Percentiles rank a stretch among this genome's conserved stretches.
Conservation (phyloP, 805 yeast genomes). For the Yarrowia sp. region DNA sequence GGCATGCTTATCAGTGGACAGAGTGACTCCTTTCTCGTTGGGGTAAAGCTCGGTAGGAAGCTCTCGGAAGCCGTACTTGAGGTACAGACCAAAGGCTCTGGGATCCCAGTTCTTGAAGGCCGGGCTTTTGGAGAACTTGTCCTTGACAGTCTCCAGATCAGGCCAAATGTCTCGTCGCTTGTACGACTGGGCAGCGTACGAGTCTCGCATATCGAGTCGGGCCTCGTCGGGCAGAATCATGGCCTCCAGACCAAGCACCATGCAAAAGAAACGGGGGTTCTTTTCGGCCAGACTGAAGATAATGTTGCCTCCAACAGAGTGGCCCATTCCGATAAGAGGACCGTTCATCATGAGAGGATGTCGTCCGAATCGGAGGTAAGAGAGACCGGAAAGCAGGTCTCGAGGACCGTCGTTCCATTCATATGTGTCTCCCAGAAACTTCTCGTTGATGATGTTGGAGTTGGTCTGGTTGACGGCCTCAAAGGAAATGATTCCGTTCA, state of each 20-base stretch:
- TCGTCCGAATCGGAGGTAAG: slow-evolving; percentile 19
- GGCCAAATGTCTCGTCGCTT: slow-evolving; percentile 29
- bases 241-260: slow-evolving; percentile 30
- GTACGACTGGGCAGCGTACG: slow-evolving; percentile 17
- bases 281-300: slow-evolving; percentile 19
- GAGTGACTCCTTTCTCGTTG: slow-evolving; percentile 27
- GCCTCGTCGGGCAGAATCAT: slow-evolving; percentile 26
- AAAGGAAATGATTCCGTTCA: slow-evolving; percentile 22
- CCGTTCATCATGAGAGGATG: slow-evolving; percentile 25
- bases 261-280: slow-evolving; percentile 28
- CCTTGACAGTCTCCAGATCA: slow-evolving; percentile 26
- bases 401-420: slow-evolving; percentile 29
- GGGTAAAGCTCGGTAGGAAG: slow-evolving; percentile 27
- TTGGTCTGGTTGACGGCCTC: slow-evolving; percentile 30
- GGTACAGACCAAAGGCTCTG: slow-evolving; percentile 27
- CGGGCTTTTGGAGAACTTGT: slow-evolving; percentile 2
- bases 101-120: slow-evolving; percentile 27
- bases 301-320: slow-evolving; percentile 31
- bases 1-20: slow-evolving; percentile 29
- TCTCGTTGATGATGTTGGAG: slow-evolving; percentile 29
- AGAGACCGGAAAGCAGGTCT: slow-evolving; percentile 26
- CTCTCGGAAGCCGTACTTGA: slow-evolving; percentile 27
- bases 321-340: slow-evolving; percentile 31
- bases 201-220: not conserved
- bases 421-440: slow-evolving; percentile 30